phyloP scores from a whole-genome alignment of 2,329 filamentous ascomycete genomes.

The Periconia sp. region DNA sequence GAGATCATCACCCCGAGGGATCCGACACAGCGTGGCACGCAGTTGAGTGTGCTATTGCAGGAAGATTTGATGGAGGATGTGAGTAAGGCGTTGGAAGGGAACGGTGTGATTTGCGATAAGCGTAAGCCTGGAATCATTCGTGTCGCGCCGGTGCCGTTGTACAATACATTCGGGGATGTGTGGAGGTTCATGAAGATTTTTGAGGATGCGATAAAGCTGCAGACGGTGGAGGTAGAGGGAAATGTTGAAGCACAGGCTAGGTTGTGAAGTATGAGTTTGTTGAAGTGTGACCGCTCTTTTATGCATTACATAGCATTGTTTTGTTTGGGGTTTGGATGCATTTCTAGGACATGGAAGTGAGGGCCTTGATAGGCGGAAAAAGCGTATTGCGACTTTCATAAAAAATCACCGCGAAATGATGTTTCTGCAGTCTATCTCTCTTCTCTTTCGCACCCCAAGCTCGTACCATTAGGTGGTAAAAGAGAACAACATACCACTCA shows the following conservation, averaged over 20 bases:
- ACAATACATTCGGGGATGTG: constrained; percentile 78
- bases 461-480: too few species aligned
- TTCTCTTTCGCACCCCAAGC: too few species aligned
- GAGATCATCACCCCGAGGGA: constrained; percentile 67
- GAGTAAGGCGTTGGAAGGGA: constrained; percentile 63
- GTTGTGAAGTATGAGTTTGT: background rate
- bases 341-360: too few species aligned
- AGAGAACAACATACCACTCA: too few species aligned
- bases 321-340: too few species aligned
- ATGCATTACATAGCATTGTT: background rate
- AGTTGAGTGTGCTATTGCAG: constrained; percentile 73
- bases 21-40: constrained; percentile 69
- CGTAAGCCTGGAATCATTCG: constrained; percentile 82
- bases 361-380: too few species aligned
- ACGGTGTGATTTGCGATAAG: constrained; percentile 78
- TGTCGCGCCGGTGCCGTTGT: constrained; percentile 80
- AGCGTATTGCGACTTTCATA: too few species aligned
- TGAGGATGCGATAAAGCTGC: constrained; percentile 38
- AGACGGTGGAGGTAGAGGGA: background rate
- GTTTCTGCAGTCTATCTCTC: too few species aligned
- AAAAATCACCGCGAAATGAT: too few species aligned
- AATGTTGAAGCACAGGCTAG: background rate
- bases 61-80: constrained; percentile 70
- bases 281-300: background rate
- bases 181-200: constrained; percentile 50